These are phyloP conservation scores for Straminergon stramineum DNA, from an alignment of 225 moss, liverwort and hornwort species.

Conservation along the genomic window DNA sequence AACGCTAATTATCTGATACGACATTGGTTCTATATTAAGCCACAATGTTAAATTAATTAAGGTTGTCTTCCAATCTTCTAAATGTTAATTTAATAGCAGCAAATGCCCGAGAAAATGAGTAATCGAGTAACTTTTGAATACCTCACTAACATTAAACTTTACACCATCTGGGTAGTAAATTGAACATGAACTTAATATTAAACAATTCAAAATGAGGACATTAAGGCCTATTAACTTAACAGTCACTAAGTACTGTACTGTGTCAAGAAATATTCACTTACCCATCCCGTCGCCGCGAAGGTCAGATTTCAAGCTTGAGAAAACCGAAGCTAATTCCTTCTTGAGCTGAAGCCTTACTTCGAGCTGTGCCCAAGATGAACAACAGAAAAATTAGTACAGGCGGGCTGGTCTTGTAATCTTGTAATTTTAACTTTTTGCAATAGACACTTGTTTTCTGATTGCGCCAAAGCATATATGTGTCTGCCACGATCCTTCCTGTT, in stretches of 20 bases:
- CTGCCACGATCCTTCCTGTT: background rate
- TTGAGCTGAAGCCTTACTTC: background rate
- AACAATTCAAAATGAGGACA: background rate
- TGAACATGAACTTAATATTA: background rate
- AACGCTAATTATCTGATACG: background rate
- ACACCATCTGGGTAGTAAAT: background rate
- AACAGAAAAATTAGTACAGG: background rate
- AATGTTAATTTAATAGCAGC: background rate
- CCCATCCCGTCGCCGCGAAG: background rate
- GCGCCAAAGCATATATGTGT: background rate
- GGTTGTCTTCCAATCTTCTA: background rate
- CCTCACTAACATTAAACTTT: too few relatives aligned
- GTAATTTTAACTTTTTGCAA: background rate
- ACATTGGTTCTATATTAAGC: background rate
- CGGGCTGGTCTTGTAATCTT: background rate
- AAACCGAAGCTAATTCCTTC: background rate
- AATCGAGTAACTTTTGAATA: background rate
- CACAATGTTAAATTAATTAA: too few relatives aligned
- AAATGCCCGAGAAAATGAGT: background rate
- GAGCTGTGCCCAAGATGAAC: background rate
- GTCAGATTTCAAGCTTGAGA: background rate
- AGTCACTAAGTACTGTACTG: background rate
- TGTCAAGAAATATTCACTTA: background rate
- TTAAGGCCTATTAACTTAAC: background rate
- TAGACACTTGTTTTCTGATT: background rate